phyloP scores from a whole-genome alignment of 495 filamentous ascomycete genomes.

The Margaritispora aquatica region DNA sequence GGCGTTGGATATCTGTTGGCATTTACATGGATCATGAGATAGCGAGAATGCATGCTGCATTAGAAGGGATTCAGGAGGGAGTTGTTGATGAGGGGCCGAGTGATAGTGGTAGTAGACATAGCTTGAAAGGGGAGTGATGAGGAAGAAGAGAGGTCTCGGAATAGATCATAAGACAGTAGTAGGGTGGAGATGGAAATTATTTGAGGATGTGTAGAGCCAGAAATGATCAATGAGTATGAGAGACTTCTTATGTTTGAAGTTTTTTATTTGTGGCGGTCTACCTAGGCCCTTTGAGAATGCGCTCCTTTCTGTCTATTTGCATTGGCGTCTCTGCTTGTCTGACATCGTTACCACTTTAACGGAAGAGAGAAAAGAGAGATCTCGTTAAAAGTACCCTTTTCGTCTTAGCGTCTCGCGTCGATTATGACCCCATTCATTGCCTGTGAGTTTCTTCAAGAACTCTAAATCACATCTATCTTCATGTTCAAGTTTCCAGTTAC shows the following conservation, averaged over 20 bases:
- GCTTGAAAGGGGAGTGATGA: background rate
- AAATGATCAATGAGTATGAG: background rate
- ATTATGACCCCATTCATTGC: no score
- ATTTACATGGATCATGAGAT: conserved; percentile 24
- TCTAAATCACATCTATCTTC: no score
- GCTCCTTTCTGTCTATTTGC: background rate
- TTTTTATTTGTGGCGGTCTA: background rate
- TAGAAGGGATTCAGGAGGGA: conserved; percentile 16
- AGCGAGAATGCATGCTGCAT: background rate
- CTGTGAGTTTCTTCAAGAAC: no score
- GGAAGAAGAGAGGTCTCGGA: background rate
- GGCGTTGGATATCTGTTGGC: conserved; percentile 24
- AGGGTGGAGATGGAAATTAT: background rate
- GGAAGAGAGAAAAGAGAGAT: no score
- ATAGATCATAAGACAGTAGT: background rate
- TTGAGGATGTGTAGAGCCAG: background rate
- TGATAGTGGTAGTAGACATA: no score
- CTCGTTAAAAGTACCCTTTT: no score
- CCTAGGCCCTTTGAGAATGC: background rate
- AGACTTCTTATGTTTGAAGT: background rate
- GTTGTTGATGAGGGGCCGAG: conserved; percentile 13
- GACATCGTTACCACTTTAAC: no score
- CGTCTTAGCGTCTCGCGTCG: no score
- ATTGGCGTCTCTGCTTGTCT: no score
- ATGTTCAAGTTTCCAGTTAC: no score